Base-by-base conservation (phyloP, 75 land plant species). In the Pinus albicaulis region DNA sequence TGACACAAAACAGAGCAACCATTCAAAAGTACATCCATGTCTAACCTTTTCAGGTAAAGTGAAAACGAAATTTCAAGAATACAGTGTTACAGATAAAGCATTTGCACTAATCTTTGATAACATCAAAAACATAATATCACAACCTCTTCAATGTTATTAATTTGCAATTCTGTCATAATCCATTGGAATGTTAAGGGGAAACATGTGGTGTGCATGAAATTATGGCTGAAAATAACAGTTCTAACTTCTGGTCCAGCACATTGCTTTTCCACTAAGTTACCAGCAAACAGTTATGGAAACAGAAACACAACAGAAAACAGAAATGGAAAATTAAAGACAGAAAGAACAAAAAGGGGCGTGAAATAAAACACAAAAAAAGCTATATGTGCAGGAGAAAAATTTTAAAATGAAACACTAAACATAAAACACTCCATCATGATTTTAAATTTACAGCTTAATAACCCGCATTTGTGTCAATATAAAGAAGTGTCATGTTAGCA, bases 1-100 rank as follows among this genome's bases (percentile, higher is more conserved):
- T 66, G 12, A 66, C 70, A 66, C 44, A 66, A 66, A 34, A 36
- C 28, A 38, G 38, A 66, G n/a, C 38, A 66, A 66, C n/a, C 48
- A 36, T 66, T 16, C 1, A 36, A 66, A 66, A 38, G 48, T 14
- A 20, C 38, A 48, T 48, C 22, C 70, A 36, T 38, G 19, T 6
- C 12, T 48, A 34, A 16, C 19, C 36, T 63, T 17, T 28, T 28
- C 31, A 20, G 11, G 8, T 31, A 17, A 15, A 66, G 2, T 16
- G 7, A 31, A 28, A 64, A 64, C 5, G 34, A 7, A 15, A 64
- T 64, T 4, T 14, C 15, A 65, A 36, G 22, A 36, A 64, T 64
- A 7, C 12, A 16, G 3, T 31, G 8, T 34, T 65, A 65, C 20
- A 36, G 69, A 38, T 65, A 65, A 34, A 65, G 34, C 15, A 65